Percentiles rank a stretch among this genome's conserved stretches.
These are phyloP conservation scores for Wallacemonas sp. DNA, from an alignment of 208 protist genomes.

Conservation along the genomic window DNA sequence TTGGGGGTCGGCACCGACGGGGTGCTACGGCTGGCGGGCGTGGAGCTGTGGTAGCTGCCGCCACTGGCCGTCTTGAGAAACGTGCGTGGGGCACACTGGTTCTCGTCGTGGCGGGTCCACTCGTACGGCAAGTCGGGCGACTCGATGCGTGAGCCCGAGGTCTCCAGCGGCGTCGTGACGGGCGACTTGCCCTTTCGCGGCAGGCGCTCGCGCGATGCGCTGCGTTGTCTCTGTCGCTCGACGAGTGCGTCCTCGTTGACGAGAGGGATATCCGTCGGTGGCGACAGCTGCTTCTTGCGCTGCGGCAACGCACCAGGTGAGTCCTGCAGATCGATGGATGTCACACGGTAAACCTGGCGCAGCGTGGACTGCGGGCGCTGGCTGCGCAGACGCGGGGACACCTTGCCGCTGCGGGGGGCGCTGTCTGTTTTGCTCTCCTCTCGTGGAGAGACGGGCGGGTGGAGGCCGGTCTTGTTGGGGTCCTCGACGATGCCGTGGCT, in stretches of 20 bases:
- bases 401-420: neutral
- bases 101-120: slow-evolving; percentile 10
- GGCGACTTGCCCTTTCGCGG: slow-evolving; percentile 7
- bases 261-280: neutral
- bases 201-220: slow-evolving; percentile 3
- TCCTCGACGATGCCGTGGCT: slow-evolving; percentile 14
- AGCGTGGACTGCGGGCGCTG: slow-evolving; percentile 3
- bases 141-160: neutral
- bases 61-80: slow-evolving; percentile 8
- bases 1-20: neutral
- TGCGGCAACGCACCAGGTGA: neutral
- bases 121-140: slow-evolving; percentile 2
- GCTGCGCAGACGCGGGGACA: slow-evolving; percentile 2
- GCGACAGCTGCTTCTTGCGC: neutral
- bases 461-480: neutral
- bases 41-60: neutral
- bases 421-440: slow-evolving; percentile 3
- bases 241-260: slow-evolving; percentile 3
- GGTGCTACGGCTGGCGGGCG: neutral
- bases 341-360: neutral
- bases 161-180: neutral
- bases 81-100: slow-evolving; percentile 6
- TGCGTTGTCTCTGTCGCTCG: slow-evolving; percentile 3
- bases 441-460: neutral
- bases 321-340: neutral